These are phyloP conservation scores for Ophiocytium majus DNA, from an alignment of 352 stramenopile species.

Conservation along the genomic window DNA sequence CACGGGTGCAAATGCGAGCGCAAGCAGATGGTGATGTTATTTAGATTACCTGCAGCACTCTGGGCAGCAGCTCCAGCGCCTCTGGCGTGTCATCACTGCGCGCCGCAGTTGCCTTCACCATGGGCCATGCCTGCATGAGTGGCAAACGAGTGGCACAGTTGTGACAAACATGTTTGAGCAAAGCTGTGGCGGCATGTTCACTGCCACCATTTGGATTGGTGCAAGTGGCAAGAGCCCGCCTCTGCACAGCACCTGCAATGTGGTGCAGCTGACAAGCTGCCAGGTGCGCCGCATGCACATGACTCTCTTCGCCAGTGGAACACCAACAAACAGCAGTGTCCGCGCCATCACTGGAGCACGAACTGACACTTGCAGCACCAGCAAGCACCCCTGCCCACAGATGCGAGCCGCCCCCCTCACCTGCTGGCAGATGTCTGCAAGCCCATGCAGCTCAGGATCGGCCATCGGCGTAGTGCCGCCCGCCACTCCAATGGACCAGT, in stretches of 20 bases:
- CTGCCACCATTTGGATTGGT: too few relatives aligned
- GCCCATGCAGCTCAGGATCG: slow-evolving; percentile 14
- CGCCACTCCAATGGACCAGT: background rate
- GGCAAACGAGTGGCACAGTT: too few relatives aligned
- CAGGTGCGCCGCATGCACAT: too few relatives aligned
- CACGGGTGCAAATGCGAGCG: too few relatives aligned
- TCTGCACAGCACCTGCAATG: too few relatives aligned
- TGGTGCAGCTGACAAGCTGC: too few relatives aligned
- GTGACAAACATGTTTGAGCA: too few relatives aligned
- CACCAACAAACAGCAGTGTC: background rate
- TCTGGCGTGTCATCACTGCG: slow-evolving; percentile 10
- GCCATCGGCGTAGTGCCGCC: background rate
- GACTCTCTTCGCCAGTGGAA: too few relatives aligned
- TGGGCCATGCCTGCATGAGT: slow-evolving; percentile 10
- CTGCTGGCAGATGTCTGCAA: slow-evolving; percentile 22
- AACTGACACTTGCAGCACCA: background rate
- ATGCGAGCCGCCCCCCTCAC: background rate
- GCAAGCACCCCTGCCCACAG: background rate
- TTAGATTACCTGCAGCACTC: slow-evolving; percentile 12
- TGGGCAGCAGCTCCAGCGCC: background rate
- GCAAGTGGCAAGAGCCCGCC: too few relatives aligned
- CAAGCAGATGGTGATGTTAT: too few relatives aligned
- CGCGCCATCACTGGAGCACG: background rate
- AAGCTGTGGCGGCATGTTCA: too few relatives aligned
- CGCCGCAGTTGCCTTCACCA: slow-evolving; percentile 10